Base-by-base conservation (phyloP, 139 green algal species). In the Pleodorina starrii region DNA sequence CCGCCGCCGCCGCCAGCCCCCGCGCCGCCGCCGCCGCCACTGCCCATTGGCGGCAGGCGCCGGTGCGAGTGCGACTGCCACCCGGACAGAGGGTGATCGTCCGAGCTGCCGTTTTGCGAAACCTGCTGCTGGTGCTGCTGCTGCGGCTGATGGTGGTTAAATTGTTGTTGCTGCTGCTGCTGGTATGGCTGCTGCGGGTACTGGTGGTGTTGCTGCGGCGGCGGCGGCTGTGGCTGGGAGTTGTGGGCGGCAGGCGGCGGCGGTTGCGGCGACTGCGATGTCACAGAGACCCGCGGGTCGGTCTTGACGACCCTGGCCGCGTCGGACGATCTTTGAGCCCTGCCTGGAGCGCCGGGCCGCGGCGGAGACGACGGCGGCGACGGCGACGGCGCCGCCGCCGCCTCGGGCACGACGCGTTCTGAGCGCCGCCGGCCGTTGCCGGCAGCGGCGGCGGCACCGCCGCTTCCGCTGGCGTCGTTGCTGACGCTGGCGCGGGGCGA, bases 61-160 rank as follows among this genome's bases (percentile, higher is more conserved):
- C 72, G 72, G 5, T 54, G 72, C 29, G 63, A 42, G 9, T 69
- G 57, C 72, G 72, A 80, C 32, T 44, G 68, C 68, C 68, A 76
- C 1, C 32, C 68, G 4, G 68, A 76, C 32, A 76, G 32, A 32
- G 32, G 2, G 19, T 73, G 11, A 36, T 73, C 63, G 32, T 73
- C 63, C 11, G 27, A 36, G 63, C 63, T 73, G 48, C 48, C 12
- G 48, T 57, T 10, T 21, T 12, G 11, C 48, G 48, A 57, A n/a
- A n/a, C n/a, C n/a, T n/a, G n/a, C n/a, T n/a, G n/a, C n/a, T n/a
- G n/a, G n/a, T n/a, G n/a, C n/a, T n/a, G n/a, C n/a, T n/a, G n/a
- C n/a, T n/a, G n/a, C n/a, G n/a, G n/a, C n/a, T n/a, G n/a, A 21
- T 69, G 57, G 57, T 10, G 57, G 57, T 69, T 69, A 5, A n/a